These are phyloP conservation scores for Cytospora mali DNA, from an alignment of 2,329 filamentous ascomycete genomes.

Conservation along the genomic window DNA sequence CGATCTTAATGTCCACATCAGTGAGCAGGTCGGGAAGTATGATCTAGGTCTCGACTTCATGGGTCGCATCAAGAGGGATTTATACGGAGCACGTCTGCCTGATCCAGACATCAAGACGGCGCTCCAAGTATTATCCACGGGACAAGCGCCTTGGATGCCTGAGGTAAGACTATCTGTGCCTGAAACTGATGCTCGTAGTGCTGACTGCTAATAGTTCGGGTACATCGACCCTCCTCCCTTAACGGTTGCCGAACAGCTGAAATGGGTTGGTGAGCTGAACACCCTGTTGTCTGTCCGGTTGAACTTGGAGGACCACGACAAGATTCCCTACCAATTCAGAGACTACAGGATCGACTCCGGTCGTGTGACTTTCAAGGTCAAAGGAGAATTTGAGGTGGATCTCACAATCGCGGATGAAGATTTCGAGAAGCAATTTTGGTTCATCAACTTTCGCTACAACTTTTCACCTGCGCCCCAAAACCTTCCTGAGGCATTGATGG, in stretches of 20 bases:
- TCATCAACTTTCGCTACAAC: slow-evolving; percentile 85
- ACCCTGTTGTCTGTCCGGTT: slow-evolving; percentile 80
- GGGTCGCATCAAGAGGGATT: slow-evolving; percentile 71
- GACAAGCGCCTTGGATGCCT: slow-evolving; percentile 76
- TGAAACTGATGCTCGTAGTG: slow-evolving; percentile 38
- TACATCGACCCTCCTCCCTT: slow-evolving; percentile 77
- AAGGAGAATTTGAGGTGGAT: slow-evolving; percentile 88
- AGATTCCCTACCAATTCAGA: slow-evolving; percentile 72
- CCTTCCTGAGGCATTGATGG: slow-evolving; percentile 65
- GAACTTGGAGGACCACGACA: slow-evolving; percentile 81
- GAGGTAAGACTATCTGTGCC: slow-evolving; percentile 57
- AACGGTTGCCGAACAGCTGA: slow-evolving; percentile 70
- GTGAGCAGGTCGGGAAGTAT: slow-evolving; percentile 63
- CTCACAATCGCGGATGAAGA: slow-evolving; percentile 89
- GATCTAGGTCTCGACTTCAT: slow-evolving; percentile 63
- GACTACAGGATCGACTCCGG: slow-evolving; percentile 80
- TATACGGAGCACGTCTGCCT: slow-evolving; percentile 74
- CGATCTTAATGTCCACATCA: slow-evolving; percentile 78
- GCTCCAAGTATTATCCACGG: slow-evolving; percentile 79
- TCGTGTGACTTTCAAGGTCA: slow-evolving; percentile 84
- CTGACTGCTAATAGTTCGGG: slow-evolving; percentile 56
- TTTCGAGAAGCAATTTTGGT: slow-evolving; percentile 82
- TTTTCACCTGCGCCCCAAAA: slow-evolving; percentile 70
- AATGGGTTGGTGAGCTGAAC: slow-evolving; percentile 79
- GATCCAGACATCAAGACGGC: slow-evolving; percentile 92